Conservation (phyloP, 2,329 filamentous ascomycete genomes). For the Trichoderma sp. region DNA sequence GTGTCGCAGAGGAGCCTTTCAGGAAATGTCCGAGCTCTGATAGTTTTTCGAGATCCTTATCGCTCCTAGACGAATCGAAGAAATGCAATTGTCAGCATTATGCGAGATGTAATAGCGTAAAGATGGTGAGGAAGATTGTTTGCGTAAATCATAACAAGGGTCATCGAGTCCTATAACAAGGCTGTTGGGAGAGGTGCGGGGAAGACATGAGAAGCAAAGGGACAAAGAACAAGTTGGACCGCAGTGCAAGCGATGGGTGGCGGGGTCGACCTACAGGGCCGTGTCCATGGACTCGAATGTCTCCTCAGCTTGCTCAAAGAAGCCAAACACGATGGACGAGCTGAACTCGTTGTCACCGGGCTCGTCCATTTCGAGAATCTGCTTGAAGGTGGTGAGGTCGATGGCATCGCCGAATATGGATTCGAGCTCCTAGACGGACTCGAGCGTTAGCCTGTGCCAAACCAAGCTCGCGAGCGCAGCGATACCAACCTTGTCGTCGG, state of each 20-base stretch:
- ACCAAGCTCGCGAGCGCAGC: not conserved
- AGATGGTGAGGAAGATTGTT: not conserved
- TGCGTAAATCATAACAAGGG: not conserved
- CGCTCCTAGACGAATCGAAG: constrained; percentile 50
- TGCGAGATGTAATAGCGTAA: not conserved
- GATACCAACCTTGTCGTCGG: constrained; percentile 37
- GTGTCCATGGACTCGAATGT: constrained; percentile 85
- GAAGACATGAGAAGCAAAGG: not conserved
- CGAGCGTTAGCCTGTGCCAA: constrained; percentile 42
- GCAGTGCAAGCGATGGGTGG: not conserved
- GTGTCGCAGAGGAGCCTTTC: constrained; percentile 93
- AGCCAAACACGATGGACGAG: constrained; percentile 82
- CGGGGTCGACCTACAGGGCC: constrained; percentile 67
- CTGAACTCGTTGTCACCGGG: constrained; percentile 85
- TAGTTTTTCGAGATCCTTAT: constrained; percentile 70
- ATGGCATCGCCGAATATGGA: constrained; percentile 71
- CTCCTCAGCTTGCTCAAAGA: constrained; percentile 85
- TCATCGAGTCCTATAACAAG: not conserved
- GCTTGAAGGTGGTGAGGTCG: constrained; percentile 79
- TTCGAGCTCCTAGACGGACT: constrained; percentile 49
- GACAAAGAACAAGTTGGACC: not conserved
- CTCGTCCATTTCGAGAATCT: constrained; percentile 99
- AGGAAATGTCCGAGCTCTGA: constrained; percentile 91
- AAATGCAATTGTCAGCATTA: constrained; percentile 12
- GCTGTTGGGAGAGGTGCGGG: not conserved